Evolutionary conservation across 352 stramenopile genomes (phyloP), one percentile per base, ranked within the genome.

Genomic region (Globisporangium ultimum): DNA sequence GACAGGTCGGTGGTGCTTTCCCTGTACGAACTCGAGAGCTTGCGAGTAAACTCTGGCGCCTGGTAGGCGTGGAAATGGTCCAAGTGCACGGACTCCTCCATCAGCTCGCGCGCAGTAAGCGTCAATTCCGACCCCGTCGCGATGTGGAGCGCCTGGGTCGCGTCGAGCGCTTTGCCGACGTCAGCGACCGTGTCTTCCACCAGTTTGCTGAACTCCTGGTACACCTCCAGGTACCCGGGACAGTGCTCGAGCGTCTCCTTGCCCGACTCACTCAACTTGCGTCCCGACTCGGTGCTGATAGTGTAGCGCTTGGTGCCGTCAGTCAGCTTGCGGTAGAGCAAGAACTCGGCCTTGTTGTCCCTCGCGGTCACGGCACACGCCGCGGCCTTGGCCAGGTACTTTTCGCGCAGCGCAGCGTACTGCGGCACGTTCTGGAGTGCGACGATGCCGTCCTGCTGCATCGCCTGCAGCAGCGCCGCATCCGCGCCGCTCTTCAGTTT

Each of bases 1-100:
- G 82, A 91, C 53, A 90, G 58, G 22, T 87, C 69, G 17, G 48
- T 28, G 24, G 72, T 51, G 24, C 72, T 63, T 46, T 67, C 53
- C 62, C 64, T 49, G 38, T 59, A 43, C 10, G 21, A 49, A n/a
- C 40, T 45, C 50, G 34, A 22, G 14, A 66, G 51, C 43, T 49
- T 28, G 22, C 54, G 59, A 11, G 61, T 63, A 48, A 34, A 1
- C 18, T 28, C 42, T 7, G 61, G 48, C 17, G 70, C 76, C 57
- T 88, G 68, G 58, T 93, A 93, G 13, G 81, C 75, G 53, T 93
- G 84, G 53, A 93, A 91, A 71, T 93, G 84, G 59, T 93, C 80
- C 55, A 93, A 64, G 56, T 91, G 81, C 57, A 89, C 71, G 21
- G 80, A 88, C 38, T 89, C 77, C 21, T 83, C 69, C 52, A 93